phyloP scores from a whole-genome alignment of 345 rosid species.

The Ceriops zippeliana region DNA sequence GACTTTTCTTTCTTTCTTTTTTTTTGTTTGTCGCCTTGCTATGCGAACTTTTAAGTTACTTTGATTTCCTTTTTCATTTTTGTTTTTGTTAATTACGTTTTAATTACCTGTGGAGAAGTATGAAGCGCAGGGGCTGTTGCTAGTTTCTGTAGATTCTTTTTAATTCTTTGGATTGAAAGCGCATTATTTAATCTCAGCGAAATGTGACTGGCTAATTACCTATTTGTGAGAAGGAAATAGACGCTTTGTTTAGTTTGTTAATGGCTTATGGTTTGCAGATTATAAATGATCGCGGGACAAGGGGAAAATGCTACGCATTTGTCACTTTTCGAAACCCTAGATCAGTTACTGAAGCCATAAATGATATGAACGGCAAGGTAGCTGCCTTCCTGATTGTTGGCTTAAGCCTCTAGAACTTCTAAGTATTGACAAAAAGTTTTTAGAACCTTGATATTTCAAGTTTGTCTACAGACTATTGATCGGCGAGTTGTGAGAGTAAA shows the following conservation, averaged over 20 bases:
- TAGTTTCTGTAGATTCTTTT: neutral
- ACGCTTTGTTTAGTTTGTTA: neutral
- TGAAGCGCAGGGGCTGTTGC: no score
- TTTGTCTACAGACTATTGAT: conserved; percentile 53
- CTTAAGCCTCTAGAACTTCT: conserved; percentile 15
- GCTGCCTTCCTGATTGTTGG: neutral
- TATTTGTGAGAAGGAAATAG: neutral
- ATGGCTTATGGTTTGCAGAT: conserved; percentile 42
- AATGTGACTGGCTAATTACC: neutral
- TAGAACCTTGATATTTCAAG: conserved; percentile 19
- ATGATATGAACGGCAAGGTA: conserved; percentile 91
- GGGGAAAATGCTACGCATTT: conserved; percentile 84
- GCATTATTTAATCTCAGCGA: neutral
- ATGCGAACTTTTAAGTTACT: no score
- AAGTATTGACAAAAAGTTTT: conserved; percentile 1
- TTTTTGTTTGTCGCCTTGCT: no score
- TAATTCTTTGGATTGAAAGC: neutral
- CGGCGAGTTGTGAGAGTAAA: conserved; percentile 78
- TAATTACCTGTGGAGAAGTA: no score
- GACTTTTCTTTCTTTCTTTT: no score
- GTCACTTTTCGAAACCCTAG: conserved; percentile 76
- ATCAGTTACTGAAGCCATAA: conserved; percentile 75
- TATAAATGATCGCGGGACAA: conserved; percentile 56
- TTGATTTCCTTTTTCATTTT: no score
- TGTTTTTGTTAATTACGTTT: no score